Conservation (phyloP, 306 rosid genomes). For the Carpinus fangiana region DNA sequence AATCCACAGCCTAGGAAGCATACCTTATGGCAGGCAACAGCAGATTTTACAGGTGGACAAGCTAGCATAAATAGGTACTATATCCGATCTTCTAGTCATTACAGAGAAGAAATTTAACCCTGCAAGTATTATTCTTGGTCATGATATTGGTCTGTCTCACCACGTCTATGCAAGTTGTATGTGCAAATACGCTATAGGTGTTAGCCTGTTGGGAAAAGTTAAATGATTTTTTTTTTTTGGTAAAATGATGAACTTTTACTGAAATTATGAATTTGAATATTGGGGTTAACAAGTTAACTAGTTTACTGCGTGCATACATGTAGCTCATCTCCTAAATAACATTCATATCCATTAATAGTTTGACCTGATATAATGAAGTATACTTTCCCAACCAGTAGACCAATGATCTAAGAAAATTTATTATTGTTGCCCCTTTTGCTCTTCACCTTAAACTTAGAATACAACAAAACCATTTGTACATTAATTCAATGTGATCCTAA, state of each 20-base stretch:
- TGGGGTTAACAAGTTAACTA: neutral
- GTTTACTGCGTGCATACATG: neutral
- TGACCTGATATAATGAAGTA: neutral
- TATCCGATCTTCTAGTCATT: neutral
- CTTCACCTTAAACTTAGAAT: no score
- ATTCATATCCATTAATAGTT: neutral
- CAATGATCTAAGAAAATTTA: neutral
- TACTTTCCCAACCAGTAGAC: neutral
- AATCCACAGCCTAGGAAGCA: slow-evolving; percentile 94
- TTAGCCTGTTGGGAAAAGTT: neutral
- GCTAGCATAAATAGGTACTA: slow-evolving; percentile 64
- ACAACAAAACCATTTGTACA: no score
- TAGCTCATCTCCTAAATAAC: neutral
- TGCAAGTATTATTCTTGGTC: neutral
- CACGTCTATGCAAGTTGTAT: neutral
- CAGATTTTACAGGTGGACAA: slow-evolving; percentile 82
- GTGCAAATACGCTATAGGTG: neutral
- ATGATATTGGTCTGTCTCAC: neutral
- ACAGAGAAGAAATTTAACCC: neutral
- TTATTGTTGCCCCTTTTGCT: no score
- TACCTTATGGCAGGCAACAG: slow-evolving; percentile 85
- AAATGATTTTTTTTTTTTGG: neutral
- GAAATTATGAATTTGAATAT: neutral
- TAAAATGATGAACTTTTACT: neutral
- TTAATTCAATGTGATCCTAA: no score